Percentiles rank a stretch among this genome's conserved stretches.
Conservation (phyloP, 768 basidiomycete genomes). For the Termitomyces sp. region DNA sequence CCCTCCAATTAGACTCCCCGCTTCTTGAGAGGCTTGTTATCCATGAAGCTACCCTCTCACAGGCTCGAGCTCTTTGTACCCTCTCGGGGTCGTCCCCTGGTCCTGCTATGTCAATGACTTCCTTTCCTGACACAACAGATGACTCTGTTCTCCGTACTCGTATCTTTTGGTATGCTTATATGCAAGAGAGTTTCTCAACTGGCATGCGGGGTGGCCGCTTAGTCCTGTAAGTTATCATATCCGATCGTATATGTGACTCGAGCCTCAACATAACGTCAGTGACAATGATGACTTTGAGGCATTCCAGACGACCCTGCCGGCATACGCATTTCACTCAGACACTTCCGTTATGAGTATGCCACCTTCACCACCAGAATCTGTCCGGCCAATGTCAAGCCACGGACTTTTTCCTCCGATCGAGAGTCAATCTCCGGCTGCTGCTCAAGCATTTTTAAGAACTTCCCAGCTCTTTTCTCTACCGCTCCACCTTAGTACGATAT, state of each 20-base stretch:
- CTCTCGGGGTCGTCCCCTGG: conserved; percentile 31
- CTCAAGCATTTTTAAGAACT: conserved; percentile 44
- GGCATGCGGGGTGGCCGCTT: conserved; percentile 84
- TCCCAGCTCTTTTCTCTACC: conserved; percentile 63
- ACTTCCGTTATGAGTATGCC: conserved; percentile 5
- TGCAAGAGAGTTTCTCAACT: conserved; percentile 78
- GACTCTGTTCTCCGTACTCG: conserved; percentile 66
- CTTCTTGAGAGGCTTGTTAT: conserved; percentile 52
- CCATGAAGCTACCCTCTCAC: conserved; percentile 79
- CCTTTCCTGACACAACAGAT: conserved; percentile 46
- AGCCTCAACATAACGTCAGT: conserved; percentile 25
- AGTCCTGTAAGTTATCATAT: conserved; percentile 50
- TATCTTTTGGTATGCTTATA: conserved; percentile 86
- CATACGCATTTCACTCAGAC: conserved; percentile 24
- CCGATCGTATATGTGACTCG: not conserved
- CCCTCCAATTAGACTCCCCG: conserved; percentile 29
- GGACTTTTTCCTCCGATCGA: conserved; percentile 5
- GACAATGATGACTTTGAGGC: conserved; percentile 69
- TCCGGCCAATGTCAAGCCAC: conserved; percentile 12
- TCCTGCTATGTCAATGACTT: conserved; percentile 19
- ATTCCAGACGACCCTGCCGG: conserved; percentile 62
- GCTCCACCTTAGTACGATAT: conserved; percentile 68
- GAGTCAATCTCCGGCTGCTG: conserved; percentile 12
- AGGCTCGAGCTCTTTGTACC: conserved; percentile 72
- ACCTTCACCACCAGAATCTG: conserved; percentile 11